Evolutionary conservation across 495 filamentous ascomycete species (phyloP), one percentile per base, ranked within the genome.

Genomic region (Penicillium manginii): DNA sequence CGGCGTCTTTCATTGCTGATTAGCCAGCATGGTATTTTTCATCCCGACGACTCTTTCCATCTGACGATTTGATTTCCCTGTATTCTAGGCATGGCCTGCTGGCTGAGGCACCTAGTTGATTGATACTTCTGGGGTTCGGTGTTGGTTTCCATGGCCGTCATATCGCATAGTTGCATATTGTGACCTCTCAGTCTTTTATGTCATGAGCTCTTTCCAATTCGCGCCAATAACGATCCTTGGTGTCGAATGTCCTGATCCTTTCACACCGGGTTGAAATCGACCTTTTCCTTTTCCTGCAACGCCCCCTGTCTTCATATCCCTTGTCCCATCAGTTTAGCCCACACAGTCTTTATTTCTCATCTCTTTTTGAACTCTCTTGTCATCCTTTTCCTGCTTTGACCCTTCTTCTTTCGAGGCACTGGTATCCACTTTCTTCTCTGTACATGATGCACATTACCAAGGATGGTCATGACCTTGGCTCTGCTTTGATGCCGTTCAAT

Each of bases 181-280:
- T 69, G 61, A 64, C 62, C 40, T 60, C 66, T 54, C 65, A 65
- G 54, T 62, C 49, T 61, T 67, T 64, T 61, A 40, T 62, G 58
- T 57, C 53, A 57, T 53, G 52, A 64, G 55, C 58, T 54, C 60
- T n/a, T 55, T 56, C 55, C 55, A 62, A 57, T 63, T 65, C 63
- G 66, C 61, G 67, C 71, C 75, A 78, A 74, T 76, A 60, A 78
- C 65, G 75, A 75, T 65, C 54, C 52, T 72, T 78, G 73, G 73
- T 61, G 67, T 64, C 61, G 58, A 64, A 62, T 66, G 58, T 62
- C 55, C 53, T 57, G 61, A 58, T 64, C 56, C 51, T 65, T 64
- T 56, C 26, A 58, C 60, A 48, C 58, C 55, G 40, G 59, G 59
- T 65, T 71, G 62, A 69, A 51, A 19, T 23, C 50, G 47, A 47